Evolutionary conservation across 163 green algal species (phyloP).

Genomic region (Scenedesmus sp.): DNA sequence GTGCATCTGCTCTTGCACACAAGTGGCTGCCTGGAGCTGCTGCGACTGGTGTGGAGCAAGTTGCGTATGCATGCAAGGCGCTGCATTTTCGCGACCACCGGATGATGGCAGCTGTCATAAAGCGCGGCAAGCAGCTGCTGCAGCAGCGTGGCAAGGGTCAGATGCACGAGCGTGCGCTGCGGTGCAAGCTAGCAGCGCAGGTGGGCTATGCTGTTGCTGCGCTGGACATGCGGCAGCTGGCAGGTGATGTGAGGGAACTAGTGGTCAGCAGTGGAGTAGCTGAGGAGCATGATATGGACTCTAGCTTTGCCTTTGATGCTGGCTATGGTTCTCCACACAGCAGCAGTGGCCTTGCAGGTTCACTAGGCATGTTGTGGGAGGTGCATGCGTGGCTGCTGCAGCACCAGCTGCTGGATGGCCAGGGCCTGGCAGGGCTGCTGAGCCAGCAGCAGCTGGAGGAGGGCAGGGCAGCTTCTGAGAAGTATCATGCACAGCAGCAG

Average conservation of each 20-base stretch:
- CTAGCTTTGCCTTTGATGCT: no score
- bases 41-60: not conserved
- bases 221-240: not conserved
- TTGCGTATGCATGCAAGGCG: not conserved
- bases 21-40: not conserved
- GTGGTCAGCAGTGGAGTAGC: not conserved
- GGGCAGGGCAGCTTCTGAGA: no score
- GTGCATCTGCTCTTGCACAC: not conserved
- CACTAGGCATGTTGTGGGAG: not conserved
- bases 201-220: not conserved
- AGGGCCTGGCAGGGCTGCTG: conserved; percentile 4
- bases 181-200: not conserved
- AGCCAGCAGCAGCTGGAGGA: not conserved
- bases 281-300: not conserved
- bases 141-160: not conserved
- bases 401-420: conserved; percentile 9
- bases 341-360: not conserved
- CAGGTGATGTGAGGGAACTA: not conserved
- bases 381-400: not conserved
- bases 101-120: not conserved
- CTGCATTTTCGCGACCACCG: not conserved
- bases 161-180: not conserved
- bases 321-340: no score
- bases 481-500: not conserved
- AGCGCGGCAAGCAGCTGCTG: not conserved